Conservation (phyloP, 192 early-diverging fungal species). For the Podila minutissima region DNA sequence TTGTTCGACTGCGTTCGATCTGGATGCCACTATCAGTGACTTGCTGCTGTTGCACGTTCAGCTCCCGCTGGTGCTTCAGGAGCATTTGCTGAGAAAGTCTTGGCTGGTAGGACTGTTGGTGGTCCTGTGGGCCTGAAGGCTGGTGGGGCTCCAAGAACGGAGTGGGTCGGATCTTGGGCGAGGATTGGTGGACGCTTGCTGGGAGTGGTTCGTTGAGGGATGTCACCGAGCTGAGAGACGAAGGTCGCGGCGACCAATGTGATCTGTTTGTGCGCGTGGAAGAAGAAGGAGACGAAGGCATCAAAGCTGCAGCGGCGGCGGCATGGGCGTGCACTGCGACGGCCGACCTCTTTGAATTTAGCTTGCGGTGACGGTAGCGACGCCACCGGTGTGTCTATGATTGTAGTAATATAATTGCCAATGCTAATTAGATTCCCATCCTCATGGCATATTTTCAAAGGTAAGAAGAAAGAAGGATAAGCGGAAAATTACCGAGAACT, state of each 20-base stretch:
- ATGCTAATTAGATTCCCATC: background rate
- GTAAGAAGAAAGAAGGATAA: background rate
- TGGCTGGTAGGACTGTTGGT: no score
- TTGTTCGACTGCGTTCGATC: no score
- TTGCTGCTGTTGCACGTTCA: no score
- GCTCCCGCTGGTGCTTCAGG: no score
- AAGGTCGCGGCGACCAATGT: background rate
- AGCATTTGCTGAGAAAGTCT: no score
- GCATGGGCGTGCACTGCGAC: constrained; percentile 8
- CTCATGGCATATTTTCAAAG: background rate
- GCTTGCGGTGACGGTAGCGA: constrained; percentile 7
- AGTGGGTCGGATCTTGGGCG: constrained; percentile 2
- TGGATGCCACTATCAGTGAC: no score
- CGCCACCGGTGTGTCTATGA: constrained; percentile 28
- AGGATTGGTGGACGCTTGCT: constrained; percentile 2
- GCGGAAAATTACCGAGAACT: constrained; percentile 23
- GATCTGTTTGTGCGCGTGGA: background rate
- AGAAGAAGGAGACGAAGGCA: background rate
- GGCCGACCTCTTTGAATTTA: background rate
- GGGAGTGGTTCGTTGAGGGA: background rate
- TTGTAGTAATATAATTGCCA: no score
- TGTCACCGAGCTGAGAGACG: background rate
- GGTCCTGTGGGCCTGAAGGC: constrained; percentile 1
- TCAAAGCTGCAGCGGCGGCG: constrained; percentile 11
- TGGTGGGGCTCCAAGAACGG: constrained; percentile 28